Evolutionary conservation across 768 basidiomycete genomes (phyloP), one percentile per base, ranked within the genome.

Genomic region (Cystobasidium tubakii): DNA sequence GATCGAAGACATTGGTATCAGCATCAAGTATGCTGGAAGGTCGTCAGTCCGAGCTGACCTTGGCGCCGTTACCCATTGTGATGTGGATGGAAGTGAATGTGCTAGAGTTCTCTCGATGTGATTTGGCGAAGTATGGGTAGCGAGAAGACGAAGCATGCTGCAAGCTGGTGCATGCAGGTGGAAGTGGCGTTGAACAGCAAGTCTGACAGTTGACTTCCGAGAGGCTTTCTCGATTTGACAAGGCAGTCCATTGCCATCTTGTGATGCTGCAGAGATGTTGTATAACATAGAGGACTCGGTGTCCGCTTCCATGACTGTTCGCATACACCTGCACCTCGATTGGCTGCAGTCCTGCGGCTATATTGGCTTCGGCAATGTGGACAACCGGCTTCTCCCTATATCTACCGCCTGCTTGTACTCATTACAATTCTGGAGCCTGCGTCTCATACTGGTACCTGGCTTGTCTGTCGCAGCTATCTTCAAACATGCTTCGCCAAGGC

Each of bases 21-120:
- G 46, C 7, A 3, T 12, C 15, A 15, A n/a, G 46, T 21, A n/a
- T 42, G 42, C 3, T n/a, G 15, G 46, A 50, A 19, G 46, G 21
- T 6, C 4, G 46, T 19, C 21, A 19, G 46, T 17, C 10, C 15
- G 46, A 50, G 46, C 46, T 50, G 46, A 60, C 69, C 55, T 71
- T 71, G 27, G 69, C 69, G n/a, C 69, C 69, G 69, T 71, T 71
- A 23, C 69, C 69, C 69, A 71, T 34, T 69, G 66, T 69, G 46
- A 44, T 23, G 42, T 57, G 31, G 2, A 6, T 43, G 33, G 23
- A 43, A 29, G 63, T 65, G 44, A 46, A 9, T 17, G 36, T 43
- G 31, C 13, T 34, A 31, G 25, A 7, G n/a, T 64, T n/a, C n/a
- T n/a, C n/a, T n/a, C n/a, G n/a, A n/a, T n/a, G n/a, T n/a, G n/a